Evolutionary conservation across 345 rosid species (phyloP).

Genomic region (Boechera stricta): DNA sequence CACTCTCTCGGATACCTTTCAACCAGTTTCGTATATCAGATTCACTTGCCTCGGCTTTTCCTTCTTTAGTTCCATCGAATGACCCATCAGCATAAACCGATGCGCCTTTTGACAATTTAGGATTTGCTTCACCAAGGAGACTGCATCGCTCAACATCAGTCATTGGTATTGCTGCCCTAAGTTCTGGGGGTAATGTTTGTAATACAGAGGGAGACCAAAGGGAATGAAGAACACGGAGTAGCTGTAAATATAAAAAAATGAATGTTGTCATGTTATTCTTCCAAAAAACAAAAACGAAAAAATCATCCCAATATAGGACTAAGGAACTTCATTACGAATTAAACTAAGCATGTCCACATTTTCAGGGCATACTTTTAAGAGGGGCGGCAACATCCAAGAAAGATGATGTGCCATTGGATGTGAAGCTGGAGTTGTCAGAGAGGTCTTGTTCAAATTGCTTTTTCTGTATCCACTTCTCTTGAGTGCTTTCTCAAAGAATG

Average conservation of each 20-base stretch:
- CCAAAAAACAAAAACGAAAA: not conserved
- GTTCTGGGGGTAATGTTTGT: conserved; percentile 63
- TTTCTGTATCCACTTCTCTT: conserved; percentile 14
- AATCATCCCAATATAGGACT: not conserved
- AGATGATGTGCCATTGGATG: conserved; percentile 1
- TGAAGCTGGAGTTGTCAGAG: not conserved
- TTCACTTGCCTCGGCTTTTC: conserved; percentile 26
- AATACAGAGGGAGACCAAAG: conserved; percentile 75
- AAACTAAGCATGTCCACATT: not conserved
- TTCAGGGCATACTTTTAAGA: not conserved
- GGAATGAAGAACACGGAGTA: conserved; percentile 74
- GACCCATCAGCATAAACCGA: conserved; percentile 37
- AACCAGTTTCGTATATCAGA: conserved; percentile 72
- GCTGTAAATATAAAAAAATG: conserved; percentile 50
- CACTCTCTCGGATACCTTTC: conserved; percentile 87
- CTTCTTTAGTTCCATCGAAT: conserved; percentile 2
- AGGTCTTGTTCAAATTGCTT: conserved; percentile 10
- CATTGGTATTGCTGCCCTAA: conserved; percentile 66
- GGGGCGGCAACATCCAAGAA: conserved; percentile 19
- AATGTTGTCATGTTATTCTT: not conserved
- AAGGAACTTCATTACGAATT: not conserved
- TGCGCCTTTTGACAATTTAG: not conserved
- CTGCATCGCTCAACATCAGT: not conserved
- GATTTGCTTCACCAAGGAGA: conserved; percentile 48
- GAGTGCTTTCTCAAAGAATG: conserved; percentile 14